These are phyloP conservation scores for Cicer arietinum DNA, from an alignment of 306 rosid genomes.

Conservation along the genomic window DNA sequence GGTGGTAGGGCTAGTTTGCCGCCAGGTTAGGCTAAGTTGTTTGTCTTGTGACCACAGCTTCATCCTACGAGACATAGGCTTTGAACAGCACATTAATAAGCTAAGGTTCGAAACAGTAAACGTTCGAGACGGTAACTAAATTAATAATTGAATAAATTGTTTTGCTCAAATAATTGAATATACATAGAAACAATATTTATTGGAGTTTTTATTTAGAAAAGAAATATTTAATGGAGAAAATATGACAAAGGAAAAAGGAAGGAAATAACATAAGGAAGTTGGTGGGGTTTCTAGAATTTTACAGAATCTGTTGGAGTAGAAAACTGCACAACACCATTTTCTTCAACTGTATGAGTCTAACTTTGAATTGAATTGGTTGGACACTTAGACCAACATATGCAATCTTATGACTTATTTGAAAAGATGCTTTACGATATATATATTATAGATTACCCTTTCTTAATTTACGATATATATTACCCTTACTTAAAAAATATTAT, in stretches of 20 bases:
- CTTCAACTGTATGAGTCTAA: slow-evolving; percentile 51
- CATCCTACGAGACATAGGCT: slow-evolving; percentile 20
- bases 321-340: slow-evolving; percentile 8
- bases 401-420: slow-evolving; percentile 39
- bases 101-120: slow-evolving; percentile 30
- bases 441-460: too few species aligned
- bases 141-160: not conserved
- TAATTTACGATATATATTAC: too few species aligned
- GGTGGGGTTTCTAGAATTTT: slow-evolving; percentile 50
- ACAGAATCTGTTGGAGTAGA: slow-evolving; percentile 33
- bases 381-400: slow-evolving; percentile 47
- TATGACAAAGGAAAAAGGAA: slow-evolving; percentile 41
- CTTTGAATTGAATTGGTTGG: slow-evolving; percentile 48
- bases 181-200: not conserved
- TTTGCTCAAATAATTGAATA: not conserved
- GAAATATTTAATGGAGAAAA: not conserved
- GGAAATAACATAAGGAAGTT: slow-evolving; percentile 49
- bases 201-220: too few species aligned
- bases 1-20: slow-evolving; percentile 48
- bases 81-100: slow-evolving; percentile 20
- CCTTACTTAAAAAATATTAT: too few species aligned
- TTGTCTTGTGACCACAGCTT: slow-evolving; percentile 36
- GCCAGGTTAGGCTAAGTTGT: slow-evolving; percentile 35
- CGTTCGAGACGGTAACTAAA: slow-evolving; percentile 20
- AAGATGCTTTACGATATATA: not conserved